Percentiles rank a stretch among this genome's conserved stretches.
These are phyloP conservation scores for Globisporangium echinulatum DNA, from an alignment of 352 stramenopile species.

Conservation along the genomic window DNA sequence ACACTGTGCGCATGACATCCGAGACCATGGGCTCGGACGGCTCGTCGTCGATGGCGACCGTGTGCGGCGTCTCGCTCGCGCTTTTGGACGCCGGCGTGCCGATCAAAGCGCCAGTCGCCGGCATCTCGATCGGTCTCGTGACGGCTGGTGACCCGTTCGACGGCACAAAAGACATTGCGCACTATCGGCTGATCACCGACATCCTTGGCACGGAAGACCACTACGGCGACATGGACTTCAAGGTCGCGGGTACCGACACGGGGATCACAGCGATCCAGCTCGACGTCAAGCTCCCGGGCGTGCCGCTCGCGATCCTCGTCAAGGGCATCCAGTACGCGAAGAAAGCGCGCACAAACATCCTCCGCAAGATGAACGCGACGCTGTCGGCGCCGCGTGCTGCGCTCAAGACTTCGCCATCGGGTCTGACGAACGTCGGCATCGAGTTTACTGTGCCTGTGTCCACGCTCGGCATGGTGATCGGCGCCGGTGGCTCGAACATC, in stretches of 20 bases:
- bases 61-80: constrained; percentile 94
- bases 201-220: constrained; percentile 97
- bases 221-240: constrained; percentile 99
- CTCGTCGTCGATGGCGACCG: constrained; percentile 94
- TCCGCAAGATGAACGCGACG: constrained; percentile 80
- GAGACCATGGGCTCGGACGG: constrained; percentile 95
- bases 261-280: constrained; percentile 96
- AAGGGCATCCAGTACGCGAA: constrained; percentile 84
- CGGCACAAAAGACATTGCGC: constrained; percentile 52
- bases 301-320: constrained; percentile 80
- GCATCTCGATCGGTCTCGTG: constrained; percentile 93
- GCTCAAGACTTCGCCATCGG: constrained; percentile 45
- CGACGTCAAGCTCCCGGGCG: constrained; percentile 92
- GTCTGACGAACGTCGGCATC: constrained; percentile 35
- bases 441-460: constrained; percentile 55
- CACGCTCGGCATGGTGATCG: constrained; percentile 64
- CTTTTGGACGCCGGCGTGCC: constrained; percentile 97
- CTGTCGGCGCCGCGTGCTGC: constrained; percentile 48
- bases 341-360: constrained; percentile 67
- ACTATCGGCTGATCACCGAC: constrained; percentile 93
- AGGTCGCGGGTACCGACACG: constrained; percentile 87
- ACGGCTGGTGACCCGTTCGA: constrained; percentile 66
- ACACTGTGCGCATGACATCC: constrained; percentile 94
- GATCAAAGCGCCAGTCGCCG: constrained; percentile 90
- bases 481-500: constrained; percentile 67